Conservation (phyloP, 1,284 basidiomycete genomes). For the Phlebopus sp. region DNA sequence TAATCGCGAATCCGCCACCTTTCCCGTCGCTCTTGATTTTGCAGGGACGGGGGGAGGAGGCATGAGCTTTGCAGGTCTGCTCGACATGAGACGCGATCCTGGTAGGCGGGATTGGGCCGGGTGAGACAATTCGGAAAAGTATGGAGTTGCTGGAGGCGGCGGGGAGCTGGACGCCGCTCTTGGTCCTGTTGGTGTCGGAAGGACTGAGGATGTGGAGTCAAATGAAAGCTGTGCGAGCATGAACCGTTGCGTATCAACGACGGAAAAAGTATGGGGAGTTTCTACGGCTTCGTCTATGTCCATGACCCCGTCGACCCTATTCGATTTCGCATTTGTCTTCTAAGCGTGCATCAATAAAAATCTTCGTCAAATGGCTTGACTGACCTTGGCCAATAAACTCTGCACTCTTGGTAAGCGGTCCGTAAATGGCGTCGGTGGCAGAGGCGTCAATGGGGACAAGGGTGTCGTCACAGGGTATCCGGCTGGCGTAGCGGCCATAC, state of each 20-base stretch:
- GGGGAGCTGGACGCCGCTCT: constrained; percentile 2
- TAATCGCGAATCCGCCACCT: neutral
- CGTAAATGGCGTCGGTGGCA: constrained; percentile 22
- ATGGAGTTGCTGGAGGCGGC: neutral
- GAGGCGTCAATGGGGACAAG: constrained; percentile 36
- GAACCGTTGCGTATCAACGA: neutral
- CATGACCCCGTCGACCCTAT: neutral
- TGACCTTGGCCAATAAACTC: constrained; percentile 18
- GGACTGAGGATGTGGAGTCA: neutral
- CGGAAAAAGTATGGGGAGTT: neutral
- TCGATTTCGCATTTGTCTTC: constrained; percentile 4
- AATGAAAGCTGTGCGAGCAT: constrained; percentile 1
- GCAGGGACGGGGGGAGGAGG: neutral
- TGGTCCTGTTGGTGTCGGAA: neutral
- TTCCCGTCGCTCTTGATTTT: neutral
- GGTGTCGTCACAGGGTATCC: constrained; percentile 10
- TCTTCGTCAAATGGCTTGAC: constrained; percentile 2
- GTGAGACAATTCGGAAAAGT: neutral
- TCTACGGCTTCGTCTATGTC: neutral
- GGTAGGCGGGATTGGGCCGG: constrained; percentile 1
- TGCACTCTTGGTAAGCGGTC: constrained; percentile 8
- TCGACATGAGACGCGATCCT: neutral
- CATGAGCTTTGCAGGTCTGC: constrained; percentile 2
- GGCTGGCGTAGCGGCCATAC: constrained; percentile 1
- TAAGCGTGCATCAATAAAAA: neutral